phyloP scores from a whole-genome alignment of 768 basidiomycete genomes.

The Chalciporus pseudorubinellus region DNA sequence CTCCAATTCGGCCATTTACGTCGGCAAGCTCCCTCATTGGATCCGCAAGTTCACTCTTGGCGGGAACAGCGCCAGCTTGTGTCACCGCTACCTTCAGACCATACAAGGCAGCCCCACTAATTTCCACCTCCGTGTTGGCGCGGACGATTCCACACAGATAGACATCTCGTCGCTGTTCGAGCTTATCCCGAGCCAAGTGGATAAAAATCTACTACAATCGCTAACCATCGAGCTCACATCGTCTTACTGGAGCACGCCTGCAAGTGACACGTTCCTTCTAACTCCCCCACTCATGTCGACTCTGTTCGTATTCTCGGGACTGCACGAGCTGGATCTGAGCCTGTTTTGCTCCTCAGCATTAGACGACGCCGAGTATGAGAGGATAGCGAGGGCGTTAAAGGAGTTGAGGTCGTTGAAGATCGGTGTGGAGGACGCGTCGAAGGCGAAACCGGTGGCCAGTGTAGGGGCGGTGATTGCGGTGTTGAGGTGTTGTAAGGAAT shows the following conservation, averaged over 20 bases:
- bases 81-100: constrained; percentile 20
- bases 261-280: constrained; percentile 24
- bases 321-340: constrained; percentile 22
- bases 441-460: constrained; percentile 17
- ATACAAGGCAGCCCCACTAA: constrained; percentile 14
- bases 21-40: constrained; percentile 18
- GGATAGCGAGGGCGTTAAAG: constrained; percentile 4
- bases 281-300: constrained; percentile 12
- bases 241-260: constrained; percentile 26
- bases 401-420: constrained; percentile 16
- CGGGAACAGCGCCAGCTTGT: constrained; percentile 22
- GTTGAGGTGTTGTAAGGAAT: constrained; percentile 15
- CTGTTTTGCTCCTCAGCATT: constrained; percentile 17
- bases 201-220: constrained; percentile 6
- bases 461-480: constrained; percentile 20
- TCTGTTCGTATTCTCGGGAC: constrained; percentile 12
- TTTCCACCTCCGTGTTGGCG: constrained; percentile 23
- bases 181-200: constrained; percentile 11
- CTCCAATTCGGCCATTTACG: too few relatives aligned
- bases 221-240: constrained; percentile 25
- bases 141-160: constrained; percentile 21
- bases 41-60: constrained; percentile 23
- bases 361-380: constrained; percentile 18
- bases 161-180: constrained; percentile 16
- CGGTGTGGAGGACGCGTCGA: constrained; percentile 18